These are phyloP conservation scores for Cairneyella variabilis DNA, from an alignment of 495 filamentous ascomycete genomes.

Conservation along the genomic window DNA sequence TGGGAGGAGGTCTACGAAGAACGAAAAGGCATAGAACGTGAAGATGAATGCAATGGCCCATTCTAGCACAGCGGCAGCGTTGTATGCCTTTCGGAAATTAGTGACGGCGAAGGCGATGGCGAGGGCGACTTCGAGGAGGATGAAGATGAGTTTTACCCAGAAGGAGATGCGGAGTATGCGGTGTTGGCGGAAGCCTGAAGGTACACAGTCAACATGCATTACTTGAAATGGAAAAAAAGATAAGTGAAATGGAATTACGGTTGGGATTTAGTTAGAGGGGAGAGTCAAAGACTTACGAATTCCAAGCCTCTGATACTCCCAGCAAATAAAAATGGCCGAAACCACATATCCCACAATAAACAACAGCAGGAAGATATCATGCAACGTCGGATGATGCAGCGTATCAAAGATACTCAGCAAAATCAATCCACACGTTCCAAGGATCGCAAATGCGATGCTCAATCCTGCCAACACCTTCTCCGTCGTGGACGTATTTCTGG, in stretches of 20 bases:
- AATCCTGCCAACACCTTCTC: conserved; percentile 69
- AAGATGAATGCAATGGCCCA: conserved; percentile 90
- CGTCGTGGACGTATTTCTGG: conserved; percentile 58
- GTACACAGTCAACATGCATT: not conserved
- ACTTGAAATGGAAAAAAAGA: too few species aligned
- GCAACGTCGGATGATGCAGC: conserved; percentile 53
- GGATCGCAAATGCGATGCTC: conserved; percentile 68
- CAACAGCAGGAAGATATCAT: conserved; percentile 73
- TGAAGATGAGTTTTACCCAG: conserved; percentile 76
- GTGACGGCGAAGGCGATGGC: conserved; percentile 48
- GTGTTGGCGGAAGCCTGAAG: conserved; percentile 62
- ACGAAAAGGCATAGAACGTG: conserved; percentile 84
- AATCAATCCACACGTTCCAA: conserved; percentile 76
- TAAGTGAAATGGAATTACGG: conserved; percentile 9
- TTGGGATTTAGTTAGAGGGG: conserved; percentile 1
- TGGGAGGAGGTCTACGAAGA: conserved; percentile 82
- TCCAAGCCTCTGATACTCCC: conserved; percentile 82
- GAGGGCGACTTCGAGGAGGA: conserved; percentile 72
- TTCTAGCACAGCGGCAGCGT: conserved; percentile 51
- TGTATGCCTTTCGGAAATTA: conserved; percentile 28
- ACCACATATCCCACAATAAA: conserved; percentile 85
- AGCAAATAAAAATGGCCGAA: conserved; percentile 79
- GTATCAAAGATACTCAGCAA: conserved; percentile 85
- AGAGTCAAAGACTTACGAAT: conserved; percentile 44
- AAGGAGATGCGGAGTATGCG: conserved; percentile 71